Conservation (phyloP, 2,329 filamentous ascomycete genomes). For the Calycina herbarum region DNA sequence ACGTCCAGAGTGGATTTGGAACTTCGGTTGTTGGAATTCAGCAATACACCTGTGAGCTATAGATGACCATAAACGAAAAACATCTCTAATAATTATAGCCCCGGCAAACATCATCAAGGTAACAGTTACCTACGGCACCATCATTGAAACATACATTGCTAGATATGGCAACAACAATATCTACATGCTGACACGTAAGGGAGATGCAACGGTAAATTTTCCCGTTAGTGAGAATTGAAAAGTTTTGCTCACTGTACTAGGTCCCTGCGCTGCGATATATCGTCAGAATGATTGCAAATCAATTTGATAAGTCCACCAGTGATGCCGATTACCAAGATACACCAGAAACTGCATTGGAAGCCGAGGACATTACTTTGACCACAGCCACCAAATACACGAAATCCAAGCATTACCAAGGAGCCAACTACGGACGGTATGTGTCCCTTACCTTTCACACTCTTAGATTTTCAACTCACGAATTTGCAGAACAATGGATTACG, state of each 20-base stretch:
- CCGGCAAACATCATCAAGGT: constrained; percentile 40
- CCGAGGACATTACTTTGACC: constrained; percentile 12
- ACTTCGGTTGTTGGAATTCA: background rate
- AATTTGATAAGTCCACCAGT: constrained; percentile 13
- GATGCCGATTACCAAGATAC: constrained; percentile 20
- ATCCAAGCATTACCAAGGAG: constrained; percentile 22
- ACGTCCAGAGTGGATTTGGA: constrained; percentile 3
- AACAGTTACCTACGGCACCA: constrained; percentile 38
- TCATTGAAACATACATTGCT: constrained; percentile 40
- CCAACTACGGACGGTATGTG: constrained; percentile 13
- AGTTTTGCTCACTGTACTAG: background rate
- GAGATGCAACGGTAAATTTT: constrained; percentile 10
- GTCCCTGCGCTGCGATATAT: constrained; percentile 21
- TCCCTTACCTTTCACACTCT: background rate
- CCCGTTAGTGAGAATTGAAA: background rate
- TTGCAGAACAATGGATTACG: constrained; percentile 19
- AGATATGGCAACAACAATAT: constrained; percentile 42
- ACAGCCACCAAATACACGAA: constrained; percentile 16
- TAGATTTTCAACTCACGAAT: background rate
- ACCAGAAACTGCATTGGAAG: constrained; percentile 12
- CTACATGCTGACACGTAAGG: constrained; percentile 45
- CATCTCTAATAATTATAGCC: constrained; percentile 7
- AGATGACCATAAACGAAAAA: background rate
- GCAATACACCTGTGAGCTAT: background rate
- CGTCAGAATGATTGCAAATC: constrained; percentile 14